Base-by-base conservation (phyloP, 2,329 filamentous ascomycete species). In the Nemania diffusa region DNA sequence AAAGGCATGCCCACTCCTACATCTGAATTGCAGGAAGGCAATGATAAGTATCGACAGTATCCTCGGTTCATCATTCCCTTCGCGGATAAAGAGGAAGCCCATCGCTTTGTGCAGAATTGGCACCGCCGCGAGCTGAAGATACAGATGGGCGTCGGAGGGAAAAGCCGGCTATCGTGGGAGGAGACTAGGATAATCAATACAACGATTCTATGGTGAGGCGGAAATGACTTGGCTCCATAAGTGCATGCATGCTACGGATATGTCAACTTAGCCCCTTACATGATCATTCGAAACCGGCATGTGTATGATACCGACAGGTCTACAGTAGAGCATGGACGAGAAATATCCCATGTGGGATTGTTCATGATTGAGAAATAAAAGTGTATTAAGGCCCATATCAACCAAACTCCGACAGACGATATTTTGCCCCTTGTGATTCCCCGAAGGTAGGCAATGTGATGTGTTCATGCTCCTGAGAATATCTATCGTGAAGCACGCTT, bases 51-150 rank as follows among this genome's bases (percentile, higher is more conserved):
- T 20, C 72, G 58, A n/a, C 65, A 58, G 70, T 81, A 77, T 61
- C 72, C 74, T 40, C 79, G 85, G 46, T 87, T 87, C 79, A 79
- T 90, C 15, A 72, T 90, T 24, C 82, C 84, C 4, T 89, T 91
- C 67, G 74, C 80, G 15, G 84, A 85, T n/a, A 79, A 83, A 57
- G 78, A 79, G 9, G 87, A 87, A 68, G 87, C 87, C 22, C 82
- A 81, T 61, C 80, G 84, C 61, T 86, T 86, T 69, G 81, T 82
- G 32, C 77, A 83, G 67, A 67, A 70, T 58, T 84, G 82, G 81
- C 81, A 84, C 71, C 77, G 78, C 26, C 76, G 80, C 63, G 73
- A 77, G 62, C 71, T 84, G 64, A 69, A 48, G 62, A 46, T 77
- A 26, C 68, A 34, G 20, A 71, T 73, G 74, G 67, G 64, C 17